Evolutionary conservation across 495 filamentous ascomycete genomes (phyloP).

Genomic region (Penicillium flavigenum): DNA sequence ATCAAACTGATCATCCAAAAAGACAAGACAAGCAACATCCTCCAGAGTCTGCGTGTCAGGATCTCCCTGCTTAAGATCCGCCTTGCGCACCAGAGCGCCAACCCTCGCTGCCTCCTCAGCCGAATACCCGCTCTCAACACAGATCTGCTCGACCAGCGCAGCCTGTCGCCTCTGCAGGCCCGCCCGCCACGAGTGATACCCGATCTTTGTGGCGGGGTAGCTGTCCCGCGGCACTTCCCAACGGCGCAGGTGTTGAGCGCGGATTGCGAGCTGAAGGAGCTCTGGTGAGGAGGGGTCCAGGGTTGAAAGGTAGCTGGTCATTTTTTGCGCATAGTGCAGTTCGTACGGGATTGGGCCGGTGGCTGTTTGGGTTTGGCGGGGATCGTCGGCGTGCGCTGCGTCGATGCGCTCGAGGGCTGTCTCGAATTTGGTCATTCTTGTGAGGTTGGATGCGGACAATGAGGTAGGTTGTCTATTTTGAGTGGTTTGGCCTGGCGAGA

Average conservation of each 20-base stretch:
- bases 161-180: conserved; percentile 70
- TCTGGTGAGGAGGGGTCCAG: conserved; percentile 58
- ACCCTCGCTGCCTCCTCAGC: conserved; percentile 52
- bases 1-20: conserved; percentile 81
- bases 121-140: conserved; percentile 48
- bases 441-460: neutral
- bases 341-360: conserved; percentile 58
- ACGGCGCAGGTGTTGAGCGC: conserved; percentile 78
- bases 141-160: conserved; percentile 56
- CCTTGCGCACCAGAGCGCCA: conserved; percentile 62
- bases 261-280: conserved; percentile 66
- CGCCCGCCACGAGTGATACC: conserved; percentile 75
- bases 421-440: conserved; percentile 34
- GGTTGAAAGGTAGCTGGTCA: conserved; percentile 65
- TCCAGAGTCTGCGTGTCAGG: conserved; percentile 71
- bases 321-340: conserved; percentile 74
- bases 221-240: conserved; percentile 73
- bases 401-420: conserved; percentile 65
- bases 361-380: conserved; percentile 41
- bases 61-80: conserved; percentile 57
- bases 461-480: neutral
- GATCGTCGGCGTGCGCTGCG: conserved; percentile 69
- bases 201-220: conserved; percentile 66
- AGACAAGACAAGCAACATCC: conserved; percentile 83
- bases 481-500: neutral